Percentiles rank a stretch among this genome's conserved stretches.
Conservation (phyloP, 1,284 basidiomycete genomes). For the Rhodotorula sp. region DNA sequence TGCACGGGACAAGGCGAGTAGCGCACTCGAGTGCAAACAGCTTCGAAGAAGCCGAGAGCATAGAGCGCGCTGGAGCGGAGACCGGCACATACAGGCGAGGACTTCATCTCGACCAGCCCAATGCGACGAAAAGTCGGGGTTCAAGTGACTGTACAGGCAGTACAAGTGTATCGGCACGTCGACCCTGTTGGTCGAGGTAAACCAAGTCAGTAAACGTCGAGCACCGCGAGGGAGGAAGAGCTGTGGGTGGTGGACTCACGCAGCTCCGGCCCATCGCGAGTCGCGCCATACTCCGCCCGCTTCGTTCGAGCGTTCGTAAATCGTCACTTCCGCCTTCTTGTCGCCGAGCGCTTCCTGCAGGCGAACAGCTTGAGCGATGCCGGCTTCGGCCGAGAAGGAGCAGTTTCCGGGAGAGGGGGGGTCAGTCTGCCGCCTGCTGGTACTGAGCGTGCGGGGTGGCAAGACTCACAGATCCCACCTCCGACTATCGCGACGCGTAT, state of each 20-base stretch:
- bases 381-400: constrained; percentile 19
- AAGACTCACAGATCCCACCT: constrained; percentile 15
- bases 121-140: constrained; percentile 26
- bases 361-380: constrained; percentile 44
- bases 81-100: neutral
- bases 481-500: constrained; percentile 16
- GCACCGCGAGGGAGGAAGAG: too few species aligned
- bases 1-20: neutral
- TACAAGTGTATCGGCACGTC: constrained; percentile 46
- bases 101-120: constrained; percentile 24
- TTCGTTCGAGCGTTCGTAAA: constrained; percentile 39
- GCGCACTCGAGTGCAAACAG: too few species aligned
- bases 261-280: constrained; percentile 40
- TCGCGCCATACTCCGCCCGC: constrained; percentile 46
- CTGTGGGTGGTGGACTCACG: neutral
- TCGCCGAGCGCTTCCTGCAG: constrained; percentile 41
- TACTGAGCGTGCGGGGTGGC: neutral
- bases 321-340: constrained; percentile 27
- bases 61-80: neutral
- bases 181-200: constrained; percentile 26
- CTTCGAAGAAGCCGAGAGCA: neutral
- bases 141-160: constrained; percentile 41
- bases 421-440: neutral
- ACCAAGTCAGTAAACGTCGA: neutral
- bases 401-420: neutral